Base-by-base conservation (phyloP, 176 grass and related monocot genomes). In the Saccharum officinarum region DNA sequence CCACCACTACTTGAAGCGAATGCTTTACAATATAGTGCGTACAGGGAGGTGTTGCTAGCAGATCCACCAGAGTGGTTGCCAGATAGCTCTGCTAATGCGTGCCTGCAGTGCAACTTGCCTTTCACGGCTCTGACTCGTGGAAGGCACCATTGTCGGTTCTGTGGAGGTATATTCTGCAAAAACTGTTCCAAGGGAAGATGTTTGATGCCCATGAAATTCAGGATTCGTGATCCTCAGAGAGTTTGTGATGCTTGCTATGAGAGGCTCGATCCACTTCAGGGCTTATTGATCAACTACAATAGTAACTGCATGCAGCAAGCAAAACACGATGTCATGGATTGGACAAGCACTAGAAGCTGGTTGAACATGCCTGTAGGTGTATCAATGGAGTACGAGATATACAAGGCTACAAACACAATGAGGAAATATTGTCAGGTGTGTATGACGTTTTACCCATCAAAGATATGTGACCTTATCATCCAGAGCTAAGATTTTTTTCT, bases 91-190 rank as follows among this genome's bases (percentile, higher is more conserved):
- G 76, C 88, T 3, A 84, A 31, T 44, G 70, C 76, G 38, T 99
- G 94, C 84, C 86, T 96, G 79, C 94, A 96, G 30, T 99, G 97
- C 71, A 84, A 62, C 62, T 71, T 50, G 44, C 94, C 89, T 71
- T 99, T 96, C 86, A 90, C 88, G 36, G 92, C 89, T 38, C 38
- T 99, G 59, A 99, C 90, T 66, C 84, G 82, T 47, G 88, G 89
- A 79, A 93, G 97, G 78, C 97, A 99, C 77, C 93, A 99, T 84
- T 99, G 97, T 49, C 88, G 94, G 28, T 99, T 99, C 87, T 99
- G 97, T 82, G 97, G 94, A 60, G 86, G 90, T 55, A 86, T 99
- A 60, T 99, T 99, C 74, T 99, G 97, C 70, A 87, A 88, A 82
- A 61, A 84, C 60, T 99, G 97, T 54, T 96, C 94, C 44, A 92